A percentile compares a stretch with the other conserved stretches of the same genome.
Evolutionary conservation across 352 stramenopile genomes (phyloP).

Genomic region (Globisporangium nunn): DNA sequence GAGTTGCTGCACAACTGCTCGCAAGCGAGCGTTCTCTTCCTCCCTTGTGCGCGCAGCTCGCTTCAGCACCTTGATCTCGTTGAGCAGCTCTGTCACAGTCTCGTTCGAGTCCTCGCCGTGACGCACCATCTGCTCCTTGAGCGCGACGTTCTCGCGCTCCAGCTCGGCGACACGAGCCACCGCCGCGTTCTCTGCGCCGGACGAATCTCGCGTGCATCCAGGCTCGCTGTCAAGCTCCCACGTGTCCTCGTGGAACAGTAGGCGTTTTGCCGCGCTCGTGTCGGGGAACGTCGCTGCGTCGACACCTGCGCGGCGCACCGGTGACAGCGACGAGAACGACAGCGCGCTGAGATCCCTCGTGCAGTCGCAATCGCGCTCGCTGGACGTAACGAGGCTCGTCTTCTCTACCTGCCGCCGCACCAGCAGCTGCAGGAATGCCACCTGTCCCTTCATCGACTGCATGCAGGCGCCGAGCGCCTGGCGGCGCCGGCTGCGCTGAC

Average conservation of each 20-base stretch:
- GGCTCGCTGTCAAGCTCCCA: constrained; percentile 5
- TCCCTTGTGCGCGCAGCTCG: not conserved
- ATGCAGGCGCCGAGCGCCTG: constrained; percentile 10
- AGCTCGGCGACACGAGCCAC: constrained; percentile 1
- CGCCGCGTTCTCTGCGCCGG: not conserved
- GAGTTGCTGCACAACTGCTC: not conserved
- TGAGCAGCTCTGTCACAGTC: constrained; percentile 4
- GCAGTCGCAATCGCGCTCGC: not conserved
- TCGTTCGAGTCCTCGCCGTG: constrained; percentile 1
- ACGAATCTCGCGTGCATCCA: not conserved
- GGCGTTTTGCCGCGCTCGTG: constrained; percentile 1
- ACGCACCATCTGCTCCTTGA: constrained; percentile 5
- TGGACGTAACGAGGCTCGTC: not conserved
- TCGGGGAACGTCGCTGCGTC: constrained; percentile 5
- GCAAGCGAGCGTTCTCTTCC: constrained; percentile 7
- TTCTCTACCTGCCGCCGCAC: constrained; percentile 6
- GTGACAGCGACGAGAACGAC: constrained; percentile 14
- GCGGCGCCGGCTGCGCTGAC: constrained; percentile 5
- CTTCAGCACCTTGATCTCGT: constrained; percentile 11
- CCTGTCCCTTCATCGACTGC: constrained; percentile 15
- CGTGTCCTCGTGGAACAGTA: constrained; percentile 4
- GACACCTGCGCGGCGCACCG: constrained; percentile 6
- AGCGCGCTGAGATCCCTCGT: constrained; percentile 2
- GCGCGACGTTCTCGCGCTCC: constrained; percentile 8
- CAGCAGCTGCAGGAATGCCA: constrained; percentile 13